phyloP scores from a whole-genome alignment of 345 rosid species.

The Eucalyptus fibrosa region DNA sequence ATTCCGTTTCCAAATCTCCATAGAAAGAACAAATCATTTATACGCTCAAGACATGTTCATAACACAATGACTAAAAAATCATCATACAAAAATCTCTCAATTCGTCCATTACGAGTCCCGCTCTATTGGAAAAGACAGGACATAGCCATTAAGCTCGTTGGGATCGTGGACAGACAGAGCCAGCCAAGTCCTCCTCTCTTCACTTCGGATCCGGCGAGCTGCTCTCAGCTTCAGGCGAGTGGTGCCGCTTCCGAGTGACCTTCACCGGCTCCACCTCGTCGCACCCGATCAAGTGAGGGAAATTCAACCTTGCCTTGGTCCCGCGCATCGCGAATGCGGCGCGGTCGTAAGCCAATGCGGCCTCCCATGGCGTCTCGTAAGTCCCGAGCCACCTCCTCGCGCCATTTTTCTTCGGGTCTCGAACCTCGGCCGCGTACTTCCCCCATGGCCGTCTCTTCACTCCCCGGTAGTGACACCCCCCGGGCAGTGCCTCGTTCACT shows the following conservation, averaged over 20 bases:
- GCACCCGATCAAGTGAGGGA: neutral
- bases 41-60: too few species aligned
- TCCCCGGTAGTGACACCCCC: neutral
- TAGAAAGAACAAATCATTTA: too few species aligned
- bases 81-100: too few species aligned
- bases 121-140: too few species aligned
- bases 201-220: neutral
- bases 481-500: neutral
- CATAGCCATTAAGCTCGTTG: too few species aligned
- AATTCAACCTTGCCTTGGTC: neutral
- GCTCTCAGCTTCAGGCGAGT: neutral
- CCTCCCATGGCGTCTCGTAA: conserved; percentile 51
- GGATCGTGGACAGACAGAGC: neutral
- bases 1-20: too few species aligned
- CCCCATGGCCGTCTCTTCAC: conserved; percentile 54
- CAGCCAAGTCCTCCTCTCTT: neutral
- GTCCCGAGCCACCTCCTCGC: conserved; percentile 67
- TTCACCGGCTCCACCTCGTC: neutral
- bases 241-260: neutral
- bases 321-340: neutral
- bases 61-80: too few species aligned
- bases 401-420: conserved; percentile 55
- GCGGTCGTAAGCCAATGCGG: conserved; percentile 1
- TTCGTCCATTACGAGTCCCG: too few species aligned
- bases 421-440: conserved; percentile 57